Percentiles rank a stretch among this genome's conserved stretches.
phyloP scores from a whole-genome alignment of 2,329 filamentous ascomycete genomes.

The Neopestalotiopsis sp. region DNA sequence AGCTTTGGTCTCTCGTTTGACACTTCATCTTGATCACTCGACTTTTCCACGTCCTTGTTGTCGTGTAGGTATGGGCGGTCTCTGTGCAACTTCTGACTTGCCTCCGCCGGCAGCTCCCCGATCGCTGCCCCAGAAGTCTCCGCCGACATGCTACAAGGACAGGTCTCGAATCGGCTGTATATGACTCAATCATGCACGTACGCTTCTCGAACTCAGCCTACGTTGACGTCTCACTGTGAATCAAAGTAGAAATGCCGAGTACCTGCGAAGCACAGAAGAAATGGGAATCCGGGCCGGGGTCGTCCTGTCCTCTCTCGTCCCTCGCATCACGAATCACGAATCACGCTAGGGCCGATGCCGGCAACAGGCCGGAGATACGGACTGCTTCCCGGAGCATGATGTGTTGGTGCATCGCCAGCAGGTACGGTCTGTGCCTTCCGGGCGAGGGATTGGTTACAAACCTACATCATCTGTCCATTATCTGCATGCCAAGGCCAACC shows the following conservation, averaged over 20 bases:
- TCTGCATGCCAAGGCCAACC: neutral
- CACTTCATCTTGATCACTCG: neutral
- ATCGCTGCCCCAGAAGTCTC: neutral
- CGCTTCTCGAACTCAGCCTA: no score
- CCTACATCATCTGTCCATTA: neutral
- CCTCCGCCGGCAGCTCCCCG: neutral
- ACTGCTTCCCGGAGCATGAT: no score
- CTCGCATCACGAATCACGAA: neutral
- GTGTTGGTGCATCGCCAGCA: no score
- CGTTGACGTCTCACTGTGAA: no score
- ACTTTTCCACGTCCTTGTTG: neutral
- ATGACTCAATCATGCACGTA: neutral
- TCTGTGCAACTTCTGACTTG: neutral
- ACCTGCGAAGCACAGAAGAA: neutral
- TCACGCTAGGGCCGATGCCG: neutral
- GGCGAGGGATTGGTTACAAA: no score
- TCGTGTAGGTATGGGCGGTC: neutral
- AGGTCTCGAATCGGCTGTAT: neutral
- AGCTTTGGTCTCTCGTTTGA: constrained; percentile 38
- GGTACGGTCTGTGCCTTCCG: no score
- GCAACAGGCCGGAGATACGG: neutral
- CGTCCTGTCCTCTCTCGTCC: neutral
- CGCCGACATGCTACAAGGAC: neutral
- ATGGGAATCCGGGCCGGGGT: neutral
- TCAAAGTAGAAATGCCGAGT: neutral